A percentile compares a stretch with the other conserved stretches of the same genome.
Conservation (phyloP, 1,284 basidiomycete species). For the Tranzscheliella williamsii region DNA sequence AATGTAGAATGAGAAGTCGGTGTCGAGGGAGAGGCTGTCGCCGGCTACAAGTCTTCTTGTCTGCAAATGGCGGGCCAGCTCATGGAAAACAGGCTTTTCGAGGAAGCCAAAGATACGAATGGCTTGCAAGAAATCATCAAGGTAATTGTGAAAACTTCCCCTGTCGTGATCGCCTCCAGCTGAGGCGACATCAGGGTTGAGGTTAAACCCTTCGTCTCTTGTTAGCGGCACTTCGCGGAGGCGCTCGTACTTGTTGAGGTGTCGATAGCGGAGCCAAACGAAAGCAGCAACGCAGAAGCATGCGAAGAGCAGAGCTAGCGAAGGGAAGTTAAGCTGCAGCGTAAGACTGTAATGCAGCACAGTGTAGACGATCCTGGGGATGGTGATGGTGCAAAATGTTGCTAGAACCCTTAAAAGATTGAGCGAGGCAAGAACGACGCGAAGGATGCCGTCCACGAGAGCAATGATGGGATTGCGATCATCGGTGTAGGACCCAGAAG, state of each 20-base stretch:
- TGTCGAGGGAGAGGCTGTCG: constrained; percentile 54
- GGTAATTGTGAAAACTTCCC: constrained; percentile 56
- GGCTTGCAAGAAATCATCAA: constrained; percentile 60
- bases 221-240: constrained; percentile 55
- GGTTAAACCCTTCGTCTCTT: constrained; percentile 54
- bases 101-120: constrained; percentile 61
- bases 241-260: constrained; percentile 57
- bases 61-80: constrained; percentile 58
- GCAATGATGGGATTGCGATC: constrained; percentile 36
- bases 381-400: constrained; percentile 50
- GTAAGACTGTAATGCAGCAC: constrained; percentile 58
- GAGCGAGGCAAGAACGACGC: constrained; percentile 49
- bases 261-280: constrained; percentile 62
- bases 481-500: constrained; percentile 12
- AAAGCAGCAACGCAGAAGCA: constrained; percentile 36
- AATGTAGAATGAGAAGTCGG: constrained; percentile 58
- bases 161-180: constrained; percentile 45
- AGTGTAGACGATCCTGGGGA: constrained; percentile 52
- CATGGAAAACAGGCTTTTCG: constrained; percentile 60
- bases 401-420: constrained; percentile 45
- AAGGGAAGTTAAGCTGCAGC: constrained; percentile 57
- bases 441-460: constrained; percentile 42
- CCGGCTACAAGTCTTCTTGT: constrained; percentile 57
- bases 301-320: constrained; percentile 48
- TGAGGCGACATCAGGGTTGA: constrained; percentile 53